A percentile compares a stretch with the other conserved stretches of the same genome.
Evolutionary conservation across 305 asterid species (phyloP).

Genomic region (Solanum hybrid): DNA sequence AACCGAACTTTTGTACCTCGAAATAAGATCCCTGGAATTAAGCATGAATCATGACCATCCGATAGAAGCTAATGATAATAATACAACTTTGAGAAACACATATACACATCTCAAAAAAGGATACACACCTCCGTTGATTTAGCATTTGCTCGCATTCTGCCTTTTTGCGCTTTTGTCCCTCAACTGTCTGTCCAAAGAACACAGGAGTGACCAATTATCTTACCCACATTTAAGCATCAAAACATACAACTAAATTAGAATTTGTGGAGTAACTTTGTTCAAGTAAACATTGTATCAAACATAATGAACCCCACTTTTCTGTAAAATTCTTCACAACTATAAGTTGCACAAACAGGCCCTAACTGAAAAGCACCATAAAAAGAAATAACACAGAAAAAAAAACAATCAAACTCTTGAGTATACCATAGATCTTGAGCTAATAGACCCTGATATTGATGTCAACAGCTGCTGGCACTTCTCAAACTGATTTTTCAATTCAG

Average conservation of each 20-base stretch:
- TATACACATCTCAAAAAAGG: not conserved
- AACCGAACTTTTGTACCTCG: constrained; percentile 51
- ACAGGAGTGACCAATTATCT: not conserved
- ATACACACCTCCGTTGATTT: constrained; percentile 55
- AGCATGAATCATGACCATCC: constrained; percentile 2
- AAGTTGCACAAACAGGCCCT: not conserved
- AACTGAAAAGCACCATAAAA: not conserved
- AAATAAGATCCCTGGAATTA: constrained; percentile 61
- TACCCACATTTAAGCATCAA: not conserved
- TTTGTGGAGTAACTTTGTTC: not conserved
- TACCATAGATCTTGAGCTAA: constrained; percentile 76
- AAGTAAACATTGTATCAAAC: not conserved
- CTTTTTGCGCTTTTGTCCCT: constrained; percentile 60
- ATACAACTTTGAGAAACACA: not conserved
- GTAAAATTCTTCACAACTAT: not conserved
- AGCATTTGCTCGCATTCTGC: constrained; percentile 53
- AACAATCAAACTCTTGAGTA: not conserved
- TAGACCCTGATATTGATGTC: constrained; percentile 67
- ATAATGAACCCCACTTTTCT: not conserved
- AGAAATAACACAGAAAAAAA: not conserved
- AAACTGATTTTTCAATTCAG: constrained; percentile 75
- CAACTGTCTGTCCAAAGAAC: constrained; percentile 52
- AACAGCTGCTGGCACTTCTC: constrained; percentile 92
- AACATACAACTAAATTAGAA: not conserved
- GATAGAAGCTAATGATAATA: not conserved